Conservation (phyloP, 257 asterid species). For the Apocynum venetum region DNA sequence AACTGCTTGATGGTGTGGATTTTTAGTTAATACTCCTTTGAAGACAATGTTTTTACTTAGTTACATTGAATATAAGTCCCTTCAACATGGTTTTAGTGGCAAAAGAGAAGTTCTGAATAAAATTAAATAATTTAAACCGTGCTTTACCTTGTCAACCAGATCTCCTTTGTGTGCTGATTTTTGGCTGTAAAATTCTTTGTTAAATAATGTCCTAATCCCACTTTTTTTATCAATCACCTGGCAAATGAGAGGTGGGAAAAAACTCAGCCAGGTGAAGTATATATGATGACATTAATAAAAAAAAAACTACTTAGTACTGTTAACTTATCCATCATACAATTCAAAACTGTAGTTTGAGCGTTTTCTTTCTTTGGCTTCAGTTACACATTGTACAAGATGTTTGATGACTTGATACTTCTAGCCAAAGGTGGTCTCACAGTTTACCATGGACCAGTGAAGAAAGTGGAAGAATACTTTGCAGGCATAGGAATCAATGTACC, state of each 20-base stretch:
- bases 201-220: background rate
- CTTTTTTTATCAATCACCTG: background rate
- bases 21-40: background rate
- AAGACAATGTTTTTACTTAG: background rate
- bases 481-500: constrained; percentile 74
- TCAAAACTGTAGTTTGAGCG: background rate
- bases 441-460: constrained; percentile 85
- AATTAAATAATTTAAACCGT: background rate
- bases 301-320: background rate
- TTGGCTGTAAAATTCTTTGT: background rate
- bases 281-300: background rate
- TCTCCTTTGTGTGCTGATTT: background rate
- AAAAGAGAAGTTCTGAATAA: background rate
- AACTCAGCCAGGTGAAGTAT: background rate
- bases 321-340: background rate
- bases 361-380: constrained; percentile 42
- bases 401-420: constrained; percentile 85
- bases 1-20: background rate
- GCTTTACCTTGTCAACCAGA: background rate
- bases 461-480: constrained; percentile 80
- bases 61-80: no score
- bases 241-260: background rate
- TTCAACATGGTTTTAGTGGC: background rate
- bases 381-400: constrained; percentile 89
- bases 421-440: constrained; percentile 95